Conservation (phyloP, 2,329 filamentous ascomycete species). For the Clarireedia paspali region DNA sequence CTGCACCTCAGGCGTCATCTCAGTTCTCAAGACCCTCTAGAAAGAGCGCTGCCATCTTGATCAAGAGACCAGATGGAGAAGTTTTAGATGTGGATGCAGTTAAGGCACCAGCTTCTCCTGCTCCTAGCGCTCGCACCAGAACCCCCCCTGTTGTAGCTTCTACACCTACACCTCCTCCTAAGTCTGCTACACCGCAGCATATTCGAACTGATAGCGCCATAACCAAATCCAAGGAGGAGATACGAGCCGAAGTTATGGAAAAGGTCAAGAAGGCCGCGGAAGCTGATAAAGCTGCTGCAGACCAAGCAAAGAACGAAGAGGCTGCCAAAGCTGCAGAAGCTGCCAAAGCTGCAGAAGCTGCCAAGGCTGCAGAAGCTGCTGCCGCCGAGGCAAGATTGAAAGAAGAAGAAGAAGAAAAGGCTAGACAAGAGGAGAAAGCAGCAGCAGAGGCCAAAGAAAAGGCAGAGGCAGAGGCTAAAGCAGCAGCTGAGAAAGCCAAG, state of each 20-base stretch:
- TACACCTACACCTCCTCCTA: slow-evolving; percentile 72
- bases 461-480: slow-evolving; percentile 27
- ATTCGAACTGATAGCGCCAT: slow-evolving; percentile 62
- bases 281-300: slow-evolving; percentile 26
- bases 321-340: slow-evolving; percentile 30
- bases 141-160: slow-evolving; percentile 57
- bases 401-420: slow-evolving; percentile 31
- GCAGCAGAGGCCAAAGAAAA: slow-evolving; percentile 29
- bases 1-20: slow-evolving; percentile 32
- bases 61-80: slow-evolving; percentile 78
- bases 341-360: slow-evolving; percentile 28
- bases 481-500: slow-evolving; percentile 28
- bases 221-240: slow-evolving; percentile 71
- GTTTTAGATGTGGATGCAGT: slow-evolving; percentile 60
- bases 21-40: slow-evolving; percentile 25
- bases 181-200: slow-evolving; percentile 60
- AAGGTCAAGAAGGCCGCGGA: slow-evolving; percentile 35
- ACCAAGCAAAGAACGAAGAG: slow-evolving; percentile 29
- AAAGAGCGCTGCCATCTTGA: slow-evolving; percentile 70
- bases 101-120: slow-evolving; percentile 55
- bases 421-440: slow-evolving; percentile 24
- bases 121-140: slow-evolving; percentile 47
- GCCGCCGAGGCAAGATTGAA: slow-evolving; percentile 28
- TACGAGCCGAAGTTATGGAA: slow-evolving; percentile 69
- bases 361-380: slow-evolving; percentile 14